Evolutionary conservation across 192 early-diverging fungal genomes (phyloP), one percentile per base, ranked within the genome.

Genomic region (Podila epigama): DNA sequence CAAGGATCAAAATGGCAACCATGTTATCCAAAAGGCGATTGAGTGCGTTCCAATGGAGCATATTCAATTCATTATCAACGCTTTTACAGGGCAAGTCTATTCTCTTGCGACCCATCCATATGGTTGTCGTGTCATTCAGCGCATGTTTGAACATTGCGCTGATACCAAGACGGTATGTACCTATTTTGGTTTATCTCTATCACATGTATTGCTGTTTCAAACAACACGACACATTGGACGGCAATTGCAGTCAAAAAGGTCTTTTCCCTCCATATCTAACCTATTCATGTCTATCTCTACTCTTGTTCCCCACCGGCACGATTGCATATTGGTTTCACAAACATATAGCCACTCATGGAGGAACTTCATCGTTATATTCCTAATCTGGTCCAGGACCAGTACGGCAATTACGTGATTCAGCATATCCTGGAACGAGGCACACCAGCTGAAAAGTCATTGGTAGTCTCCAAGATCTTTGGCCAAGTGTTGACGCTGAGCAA

Each of bases 1-100:
- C 73, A 98, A 98, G 82, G 97, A 99, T 79, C 97, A 99, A 82
- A 99, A 99, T 79, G 97, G 97, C 54, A 99, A 99, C 82, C 97
- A 99, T 63, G 97, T 99, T 16, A 97, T 99, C 69, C 97, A 99
- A 82, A 99, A 99, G 81, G 97, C 96, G 25, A 97, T 99, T 54
- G 97, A 99, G 82, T 91, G 96, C 29, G 94, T 99, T 37, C 92
- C 92, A 44, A 90, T 92, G 15, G 89, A 95, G 58, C 93, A 97
- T 81, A 95, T 97, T 70, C 88, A 91, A 70, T 99, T 99, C 59
- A 96, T 99, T 67, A 96, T 99, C 70, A 92, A 96, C 68, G 91
- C 96, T 40, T 99, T 99, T 85, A 93, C 96, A 59, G 96, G 96
- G 1, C 96, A 98, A 81, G 94, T 99, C 0, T 98, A 94, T 70